Percentiles rank a stretch among this genome's conserved stretches.
Conservation (phyloP, 352 stramenopile species). For the Globisporangium spiculum region DNA sequence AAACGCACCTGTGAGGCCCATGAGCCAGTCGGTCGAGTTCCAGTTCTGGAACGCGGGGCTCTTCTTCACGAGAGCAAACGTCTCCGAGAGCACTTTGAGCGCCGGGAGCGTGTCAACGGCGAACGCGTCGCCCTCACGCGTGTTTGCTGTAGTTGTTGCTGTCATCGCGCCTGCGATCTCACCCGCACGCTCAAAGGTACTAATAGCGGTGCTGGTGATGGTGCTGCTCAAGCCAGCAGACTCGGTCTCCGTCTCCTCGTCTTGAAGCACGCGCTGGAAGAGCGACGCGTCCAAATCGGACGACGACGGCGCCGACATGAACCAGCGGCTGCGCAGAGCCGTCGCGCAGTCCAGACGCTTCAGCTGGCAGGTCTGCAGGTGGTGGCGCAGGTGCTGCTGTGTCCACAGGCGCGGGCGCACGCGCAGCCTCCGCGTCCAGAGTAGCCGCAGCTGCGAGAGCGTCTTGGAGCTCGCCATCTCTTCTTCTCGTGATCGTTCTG, state of each 20-base stretch:
- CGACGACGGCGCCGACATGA: conserved; percentile 10
- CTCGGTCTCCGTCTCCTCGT: not conserved
- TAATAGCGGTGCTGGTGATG: not conserved
- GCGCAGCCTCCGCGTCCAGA: conserved; percentile 5
- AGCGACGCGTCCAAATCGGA: conserved; percentile 6
- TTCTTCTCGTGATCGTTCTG: not conserved
- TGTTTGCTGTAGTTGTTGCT: not conserved
- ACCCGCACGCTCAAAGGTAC: not conserved
- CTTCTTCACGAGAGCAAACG: conserved; percentile 51
- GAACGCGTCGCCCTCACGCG: conserved; percentile 31
- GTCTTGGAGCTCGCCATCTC: conserved; percentile 11
- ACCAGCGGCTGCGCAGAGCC: conserved; percentile 5
- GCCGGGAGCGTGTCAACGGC: conserved; percentile 63
- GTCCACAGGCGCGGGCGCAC: not conserved
- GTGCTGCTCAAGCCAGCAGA: not conserved
- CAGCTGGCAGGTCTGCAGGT: not conserved
- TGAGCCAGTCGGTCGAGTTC: conserved; percentile 77
- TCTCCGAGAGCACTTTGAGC: conserved; percentile 75
- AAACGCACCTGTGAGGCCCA: conserved; percentile 55
- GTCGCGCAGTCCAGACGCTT: not conserved
- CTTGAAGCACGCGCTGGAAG: conserved; percentile 1
- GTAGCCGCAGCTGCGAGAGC: conserved; percentile 13
- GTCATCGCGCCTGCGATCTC: not conserved
- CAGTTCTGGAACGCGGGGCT: conserved; percentile 63
- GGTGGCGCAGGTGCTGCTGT: not conserved